phyloP scores from a whole-genome alignment of 192 early-diverging fungal species.

The Linderina pennispora region DNA sequence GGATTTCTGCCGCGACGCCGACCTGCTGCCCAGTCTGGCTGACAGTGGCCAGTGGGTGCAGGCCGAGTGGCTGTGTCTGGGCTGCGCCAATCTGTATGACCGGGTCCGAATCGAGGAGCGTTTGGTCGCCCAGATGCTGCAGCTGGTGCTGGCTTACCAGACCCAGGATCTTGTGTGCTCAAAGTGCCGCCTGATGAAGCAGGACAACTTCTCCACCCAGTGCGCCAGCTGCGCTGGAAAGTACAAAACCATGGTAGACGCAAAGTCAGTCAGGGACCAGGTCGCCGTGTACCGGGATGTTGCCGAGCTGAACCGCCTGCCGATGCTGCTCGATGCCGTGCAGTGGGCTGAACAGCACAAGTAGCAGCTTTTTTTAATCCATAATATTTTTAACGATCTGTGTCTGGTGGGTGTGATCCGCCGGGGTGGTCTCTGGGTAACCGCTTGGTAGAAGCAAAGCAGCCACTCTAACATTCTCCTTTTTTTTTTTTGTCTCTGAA shows the following conservation, averaged over 20 bases:
- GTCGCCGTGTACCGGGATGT: constrained; percentile 34
- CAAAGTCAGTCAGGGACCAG: constrained; percentile 13
- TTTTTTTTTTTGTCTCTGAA: too few species aligned
- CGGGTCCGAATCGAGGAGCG: constrained; percentile 71
- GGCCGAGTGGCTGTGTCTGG: constrained; percentile 65
- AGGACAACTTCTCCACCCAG: constrained; percentile 64
- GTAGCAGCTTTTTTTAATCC: too few species aligned
- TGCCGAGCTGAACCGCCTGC: constrained; percentile 14
- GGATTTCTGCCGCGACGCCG: constrained; percentile 83
- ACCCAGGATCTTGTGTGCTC: constrained; percentile 81
- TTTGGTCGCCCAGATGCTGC: constrained; percentile 68
- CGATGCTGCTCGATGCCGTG: constrained; percentile 31
- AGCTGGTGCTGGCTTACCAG: constrained; percentile 69
- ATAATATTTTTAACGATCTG: neutral
- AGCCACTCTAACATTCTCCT: too few species aligned
- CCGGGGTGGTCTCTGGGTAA: too few species aligned
- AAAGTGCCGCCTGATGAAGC: constrained; percentile 75
- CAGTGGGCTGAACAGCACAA: constrained; percentile 11
- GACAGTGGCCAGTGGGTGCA: too few species aligned
- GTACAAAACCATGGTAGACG: constrained; percentile 25
- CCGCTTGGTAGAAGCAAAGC: too few species aligned
- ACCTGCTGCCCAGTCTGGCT: constrained; percentile 59
- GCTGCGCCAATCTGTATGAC: constrained; percentile 78
- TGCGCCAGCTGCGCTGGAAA: constrained; percentile 70
- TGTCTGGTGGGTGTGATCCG: too few species aligned